phyloP scores from a whole-genome alignment of 2,329 filamentous ascomycete species.

The Capronia americana region DNA sequence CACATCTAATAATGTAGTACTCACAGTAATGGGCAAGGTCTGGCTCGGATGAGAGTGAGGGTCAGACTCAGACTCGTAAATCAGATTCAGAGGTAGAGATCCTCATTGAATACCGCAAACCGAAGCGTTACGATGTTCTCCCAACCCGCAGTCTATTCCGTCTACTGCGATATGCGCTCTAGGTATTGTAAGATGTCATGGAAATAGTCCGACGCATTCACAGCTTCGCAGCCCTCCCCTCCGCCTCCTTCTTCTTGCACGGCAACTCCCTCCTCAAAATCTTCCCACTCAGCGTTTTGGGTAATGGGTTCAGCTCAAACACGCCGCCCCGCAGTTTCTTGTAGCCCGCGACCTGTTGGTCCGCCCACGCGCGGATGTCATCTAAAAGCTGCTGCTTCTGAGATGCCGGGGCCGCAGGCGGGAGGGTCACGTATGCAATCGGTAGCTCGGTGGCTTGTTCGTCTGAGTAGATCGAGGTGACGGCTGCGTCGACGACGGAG shows the following conservation, averaged over 20 bases:
- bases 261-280: slow-evolving; percentile 36
- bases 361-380: slow-evolving; percentile 29
- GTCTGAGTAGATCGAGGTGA: slow-evolving; percentile 50
- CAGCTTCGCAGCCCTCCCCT: slow-evolving; percentile 26
- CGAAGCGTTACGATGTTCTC: not conserved
- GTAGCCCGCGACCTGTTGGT: slow-evolving; percentile 29
- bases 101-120: not conserved
- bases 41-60: too few relatives aligned
- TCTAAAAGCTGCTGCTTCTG: slow-evolving; percentile 15
- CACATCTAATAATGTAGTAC: not conserved
- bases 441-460: slow-evolving; percentile 48
- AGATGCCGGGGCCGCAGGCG: slow-evolving; percentile 58
- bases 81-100: not conserved
- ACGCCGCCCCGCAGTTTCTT: slow-evolving; percentile 33
- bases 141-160: not conserved
- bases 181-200: not conserved
- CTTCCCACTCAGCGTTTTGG: slow-evolving; percentile 38
- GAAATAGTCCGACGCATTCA: slow-evolving; percentile 2
- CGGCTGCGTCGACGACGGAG: slow-evolving; percentile 53
- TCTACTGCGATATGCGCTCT: not conserved
- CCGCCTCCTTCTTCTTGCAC: slow-evolving; percentile 17
- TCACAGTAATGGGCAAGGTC: not conserved
- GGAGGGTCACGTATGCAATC: slow-evolving; percentile 66
- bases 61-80: not conserved
- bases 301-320: slow-evolving; percentile 30